Conservation (phyloP, 2,329 filamentous ascomycete genomes). For the Truncatella angustata region DNA sequence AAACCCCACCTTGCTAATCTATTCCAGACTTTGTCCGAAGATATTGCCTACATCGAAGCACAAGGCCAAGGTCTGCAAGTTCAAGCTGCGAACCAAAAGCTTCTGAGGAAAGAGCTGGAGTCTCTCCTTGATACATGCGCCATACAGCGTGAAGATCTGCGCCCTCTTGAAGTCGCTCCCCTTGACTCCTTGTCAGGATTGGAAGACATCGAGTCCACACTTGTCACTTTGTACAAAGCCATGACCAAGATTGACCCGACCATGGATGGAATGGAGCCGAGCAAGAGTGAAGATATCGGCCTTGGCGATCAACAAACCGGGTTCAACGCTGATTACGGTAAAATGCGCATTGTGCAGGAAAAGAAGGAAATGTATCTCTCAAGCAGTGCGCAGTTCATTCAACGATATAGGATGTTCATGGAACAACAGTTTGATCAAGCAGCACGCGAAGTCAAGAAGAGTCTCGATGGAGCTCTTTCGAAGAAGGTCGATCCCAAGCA, state of each 20-base stretch:
- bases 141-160: conserved; percentile 74
- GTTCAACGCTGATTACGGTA: conserved; percentile 73
- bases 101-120: conserved; percentile 85
- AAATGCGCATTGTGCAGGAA: conserved; percentile 91
- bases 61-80: conserved; percentile 96
- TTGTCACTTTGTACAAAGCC: conserved; percentile 84
- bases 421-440: conserved; percentile 75
- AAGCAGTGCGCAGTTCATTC: conserved; percentile 74
- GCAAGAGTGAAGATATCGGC: conserved; percentile 48
- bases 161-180: conserved; percentile 69
- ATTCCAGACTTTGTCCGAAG: conserved; percentile 80
- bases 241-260: conserved; percentile 91
- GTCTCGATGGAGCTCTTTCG: conserved; percentile 57
- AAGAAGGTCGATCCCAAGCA: conserved; percentile 70
- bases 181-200: conserved; percentile 70
- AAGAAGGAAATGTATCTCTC: conserved; percentile 87
- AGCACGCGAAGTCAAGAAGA: conserved; percentile 66
- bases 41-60: conserved; percentile 95
- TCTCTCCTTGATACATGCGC: conserved; percentile 88
- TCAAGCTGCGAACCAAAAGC: conserved; percentile 93
- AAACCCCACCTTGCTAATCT: conserved; percentile 25
- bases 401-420: conserved; percentile 79
- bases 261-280: conserved; percentile 55
- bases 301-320: conserved; percentile 44
- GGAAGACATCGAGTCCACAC: conserved; percentile 71